Evolutionary conservation across 257 asterid species (phyloP).

Genomic region (Solanum rostratum): DNA sequence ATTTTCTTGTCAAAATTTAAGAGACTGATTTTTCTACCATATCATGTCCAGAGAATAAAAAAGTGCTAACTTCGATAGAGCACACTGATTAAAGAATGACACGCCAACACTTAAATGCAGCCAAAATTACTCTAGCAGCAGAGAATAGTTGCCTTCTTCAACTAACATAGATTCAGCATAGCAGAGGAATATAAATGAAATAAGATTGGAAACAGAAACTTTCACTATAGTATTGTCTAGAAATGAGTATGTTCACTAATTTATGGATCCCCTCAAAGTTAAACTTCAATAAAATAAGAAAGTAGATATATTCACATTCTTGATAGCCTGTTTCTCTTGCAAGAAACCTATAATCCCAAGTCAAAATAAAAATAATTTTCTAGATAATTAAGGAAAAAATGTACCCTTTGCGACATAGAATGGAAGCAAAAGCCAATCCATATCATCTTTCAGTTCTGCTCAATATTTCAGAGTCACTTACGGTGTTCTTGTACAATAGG

Average conservation of each 20-base stretch:
- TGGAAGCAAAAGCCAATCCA: not conserved
- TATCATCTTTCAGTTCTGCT: not conserved
- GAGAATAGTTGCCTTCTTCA: not conserved
- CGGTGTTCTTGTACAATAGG: not conserved
- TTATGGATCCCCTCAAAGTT: not conserved
- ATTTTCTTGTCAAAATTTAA: not conserved
- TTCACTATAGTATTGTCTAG: not conserved
- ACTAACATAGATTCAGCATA: not conserved
- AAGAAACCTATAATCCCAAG: not conserved
- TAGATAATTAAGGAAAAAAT: not conserved
- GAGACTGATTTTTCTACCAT: not conserved
- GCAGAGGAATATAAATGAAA: not conserved
- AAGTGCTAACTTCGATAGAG: not conserved
- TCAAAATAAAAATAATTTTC: not conserved
- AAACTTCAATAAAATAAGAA: not conserved
- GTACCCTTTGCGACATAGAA: not conserved
- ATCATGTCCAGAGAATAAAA: not conserved
- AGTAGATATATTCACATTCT: not conserved
- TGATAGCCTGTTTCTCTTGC: not conserved
- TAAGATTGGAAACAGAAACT: not conserved
- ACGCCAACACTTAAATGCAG: not conserved
- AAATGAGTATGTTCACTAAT: not conserved
- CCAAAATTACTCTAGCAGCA: not conserved
- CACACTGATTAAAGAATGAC: not conserved
- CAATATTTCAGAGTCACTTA: not conserved